Percentiles rank a stretch among this genome's conserved stretches.
Conservation (phyloP, 2,329 filamentous ascomycete genomes). For the Nothophaeocryptopus gaeumannii region DNA sequence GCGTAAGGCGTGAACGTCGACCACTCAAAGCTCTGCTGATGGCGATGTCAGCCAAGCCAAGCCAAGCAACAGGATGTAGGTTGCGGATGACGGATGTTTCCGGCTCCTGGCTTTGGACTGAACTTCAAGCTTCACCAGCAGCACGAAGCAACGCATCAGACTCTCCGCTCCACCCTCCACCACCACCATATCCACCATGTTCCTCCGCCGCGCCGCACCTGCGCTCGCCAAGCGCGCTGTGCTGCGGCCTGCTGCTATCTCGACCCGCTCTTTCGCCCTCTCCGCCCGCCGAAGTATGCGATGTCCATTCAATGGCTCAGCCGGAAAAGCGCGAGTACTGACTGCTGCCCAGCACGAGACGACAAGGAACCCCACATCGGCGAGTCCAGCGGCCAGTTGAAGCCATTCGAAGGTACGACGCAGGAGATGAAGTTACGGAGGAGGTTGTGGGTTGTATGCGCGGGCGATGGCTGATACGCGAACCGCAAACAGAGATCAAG, state of each 20-base stretch:
- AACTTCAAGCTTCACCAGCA: slow-evolving; percentile 6
- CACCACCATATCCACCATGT: slow-evolving; percentile 30
- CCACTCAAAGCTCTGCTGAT: too few species aligned
- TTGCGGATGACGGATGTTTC: too few species aligned
- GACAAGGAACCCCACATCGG: slow-evolving; percentile 36
- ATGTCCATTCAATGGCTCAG: slow-evolving; percentile 13
- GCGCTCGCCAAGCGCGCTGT: slow-evolving; percentile 47
- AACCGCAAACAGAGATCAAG: slow-evolving; percentile 67
- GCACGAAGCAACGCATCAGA: slow-evolving; percentile 4
- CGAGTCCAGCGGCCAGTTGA: slow-evolving; percentile 40
- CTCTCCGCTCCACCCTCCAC: slow-evolving; percentile 9
- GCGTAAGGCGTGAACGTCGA: too few species aligned
- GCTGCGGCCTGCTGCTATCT: slow-evolving; percentile 37
- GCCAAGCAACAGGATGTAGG: too few species aligned
- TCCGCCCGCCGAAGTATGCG: slow-evolving; percentile 47
- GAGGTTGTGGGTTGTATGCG: not conserved
- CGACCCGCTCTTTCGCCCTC: slow-evolving; percentile 46
- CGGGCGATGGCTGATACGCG: slow-evolving; percentile 12
- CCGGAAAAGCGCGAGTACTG: slow-evolving; percentile 13
- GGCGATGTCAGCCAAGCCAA: too few species aligned
- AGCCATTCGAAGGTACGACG: slow-evolving; percentile 46
- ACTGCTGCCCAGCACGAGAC: slow-evolving; percentile 14
- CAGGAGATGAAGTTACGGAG: not conserved
- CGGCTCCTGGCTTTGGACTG: not conserved
- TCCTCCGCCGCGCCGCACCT: slow-evolving; percentile 51